phyloP scores from a whole-genome alignment of 2,329 filamentous ascomycete species.

The Colletotrichum camelliae region DNA sequence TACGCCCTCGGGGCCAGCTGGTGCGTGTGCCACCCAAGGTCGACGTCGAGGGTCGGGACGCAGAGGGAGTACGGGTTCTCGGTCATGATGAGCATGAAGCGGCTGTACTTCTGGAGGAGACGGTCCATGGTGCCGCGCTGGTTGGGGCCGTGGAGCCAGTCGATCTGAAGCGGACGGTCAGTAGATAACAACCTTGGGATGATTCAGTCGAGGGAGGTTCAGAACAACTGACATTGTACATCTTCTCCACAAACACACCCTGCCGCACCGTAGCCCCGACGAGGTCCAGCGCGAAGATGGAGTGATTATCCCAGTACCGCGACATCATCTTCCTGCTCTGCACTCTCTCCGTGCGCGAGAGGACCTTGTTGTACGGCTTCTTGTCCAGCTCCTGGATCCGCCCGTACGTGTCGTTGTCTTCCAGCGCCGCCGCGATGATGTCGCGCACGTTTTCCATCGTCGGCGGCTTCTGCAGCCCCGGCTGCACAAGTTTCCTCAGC shows the following conservation, averaged over 20 bases:
- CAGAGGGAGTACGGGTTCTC: slow-evolving; percentile 49
- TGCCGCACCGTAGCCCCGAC: slow-evolving; percentile 70
- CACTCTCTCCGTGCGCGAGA: background rate
- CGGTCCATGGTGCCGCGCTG: slow-evolving; percentile 67
- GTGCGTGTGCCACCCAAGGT: slow-evolving; percentile 83
- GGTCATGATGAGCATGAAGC: slow-evolving; percentile 67
- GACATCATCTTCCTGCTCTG: slow-evolving; percentile 70
- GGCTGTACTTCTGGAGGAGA: slow-evolving; percentile 67
- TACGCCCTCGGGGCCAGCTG: slow-evolving; percentile 72
- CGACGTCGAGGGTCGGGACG: slow-evolving; percentile 77
- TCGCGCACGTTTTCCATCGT: slow-evolving; percentile 58
- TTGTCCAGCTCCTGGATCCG: background rate
- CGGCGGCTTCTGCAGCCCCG: slow-evolving; percentile 29
- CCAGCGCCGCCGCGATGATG: slow-evolving; percentile 53
- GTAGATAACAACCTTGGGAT: background rate
- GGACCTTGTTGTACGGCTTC: slow-evolving; percentile 29
- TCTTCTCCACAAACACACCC: slow-evolving; percentile 72
- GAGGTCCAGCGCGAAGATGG: slow-evolving; percentile 69
- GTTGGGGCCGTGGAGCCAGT: slow-evolving; percentile 79
- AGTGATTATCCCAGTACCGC: slow-evolving; percentile 73
- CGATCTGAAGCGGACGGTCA: slow-evolving; percentile 47
- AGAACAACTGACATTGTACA: slow-evolving; percentile 55
- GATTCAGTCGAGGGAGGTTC: no score
- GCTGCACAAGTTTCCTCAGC: slow-evolving; percentile 44
- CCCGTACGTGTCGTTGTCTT: slow-evolving; percentile 26